Base-by-base conservation (phyloP, 1,284 basidiomycete species). In the Macrocybe sp. region DNA sequence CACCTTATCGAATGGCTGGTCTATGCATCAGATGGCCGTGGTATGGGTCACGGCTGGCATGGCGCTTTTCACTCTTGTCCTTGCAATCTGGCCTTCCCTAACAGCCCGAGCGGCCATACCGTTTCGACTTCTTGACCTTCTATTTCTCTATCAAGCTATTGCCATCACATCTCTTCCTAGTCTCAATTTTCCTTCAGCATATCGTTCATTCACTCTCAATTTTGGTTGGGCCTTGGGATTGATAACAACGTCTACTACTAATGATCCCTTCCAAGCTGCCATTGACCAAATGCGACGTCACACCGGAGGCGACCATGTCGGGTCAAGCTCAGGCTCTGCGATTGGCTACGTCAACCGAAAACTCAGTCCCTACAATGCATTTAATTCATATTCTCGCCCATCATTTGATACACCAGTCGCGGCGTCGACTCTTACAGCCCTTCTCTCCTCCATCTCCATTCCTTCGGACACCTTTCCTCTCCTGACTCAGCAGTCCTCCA, bases 1-100 rank as follows among this genome's bases (percentile, higher is more conserved):
- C 6, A 96, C 93, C 1, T 72, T 98, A 3, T 85, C 89, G 14
- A 99, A 98, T 62, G 94, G 95, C 7, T 86, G 85, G 79, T 90
- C 92, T 1, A 79, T 83, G 0, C 79, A 81, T 50, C 88, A 91
- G 64, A 63, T 68, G 3, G 81, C 78, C 2, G 93, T 92, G 9
- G 77, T 83, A 58, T 96, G 90, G 88, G 74, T 78, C 0, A 85
- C 87, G 4, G 88, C 79, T 22, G 83, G 74, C 16, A 65, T 96
- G 45, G 80, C 83, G 2, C 63, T 95, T 35, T 73, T 83, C 4
- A 79, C 86, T 1, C 70, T 91, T 37, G 59, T 88, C 30, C 77
- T 83, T 29, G 85, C 87, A 1, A 60, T 87, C 34, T 75, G 80
- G 61, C 81, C 90, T 58, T 87, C 91, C 4, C 58, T 68, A 57